Evolutionary conservation across 495 filamentous ascomycete genomes (phyloP).

Genomic region (Polyplosphaeria fusca): DNA sequence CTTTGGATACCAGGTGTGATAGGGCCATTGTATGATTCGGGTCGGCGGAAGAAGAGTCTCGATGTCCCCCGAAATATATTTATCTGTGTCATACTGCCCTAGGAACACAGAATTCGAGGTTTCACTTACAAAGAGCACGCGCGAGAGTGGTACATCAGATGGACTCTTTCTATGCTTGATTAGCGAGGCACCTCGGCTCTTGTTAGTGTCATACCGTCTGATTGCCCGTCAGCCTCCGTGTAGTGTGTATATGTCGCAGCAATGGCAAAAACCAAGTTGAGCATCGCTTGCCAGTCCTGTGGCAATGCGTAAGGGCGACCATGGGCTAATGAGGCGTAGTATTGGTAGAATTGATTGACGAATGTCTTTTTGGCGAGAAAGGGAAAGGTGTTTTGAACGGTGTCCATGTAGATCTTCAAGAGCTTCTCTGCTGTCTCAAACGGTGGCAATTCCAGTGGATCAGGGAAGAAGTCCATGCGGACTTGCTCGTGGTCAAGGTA

Average conservation of each 20-base stretch:
- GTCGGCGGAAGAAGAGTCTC: too few species aligned
- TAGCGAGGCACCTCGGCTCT: neutral
- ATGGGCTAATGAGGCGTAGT: constrained; percentile 42
- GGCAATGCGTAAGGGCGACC: constrained; percentile 32
- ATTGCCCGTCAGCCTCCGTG: constrained; percentile 44
- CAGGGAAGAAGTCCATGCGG: constrained; percentile 43
- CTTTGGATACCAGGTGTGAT: too few species aligned
- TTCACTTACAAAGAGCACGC: constrained; percentile 53
- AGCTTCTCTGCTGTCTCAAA: constrained; percentile 52
- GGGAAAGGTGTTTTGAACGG: constrained; percentile 60
- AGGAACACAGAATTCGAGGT: too few species aligned
- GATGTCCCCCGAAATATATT: too few species aligned
- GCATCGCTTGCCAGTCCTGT: constrained; percentile 53
- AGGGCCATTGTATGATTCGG: too few species aligned
- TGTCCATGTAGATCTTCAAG: constrained; percentile 55
- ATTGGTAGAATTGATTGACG: constrained; percentile 47
- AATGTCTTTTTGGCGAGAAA: constrained; percentile 57
- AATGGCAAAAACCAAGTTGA: constrained; percentile 65
- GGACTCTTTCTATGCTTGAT: constrained; percentile 46
- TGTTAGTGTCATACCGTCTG: constrained; percentile 5
- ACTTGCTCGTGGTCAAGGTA: constrained; percentile 54
- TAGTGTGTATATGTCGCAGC: constrained; percentile 52
- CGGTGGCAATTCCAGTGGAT: constrained; percentile 51
- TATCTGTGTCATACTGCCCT: too few species aligned
- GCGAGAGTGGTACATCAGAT: constrained; percentile 55